A percentile compares a stretch with the other conserved stretches of the same genome.
Evolutionary conservation across 2,329 filamentous ascomycete species (phyloP).

Genomic region (Neonectria coccinea): DNA sequence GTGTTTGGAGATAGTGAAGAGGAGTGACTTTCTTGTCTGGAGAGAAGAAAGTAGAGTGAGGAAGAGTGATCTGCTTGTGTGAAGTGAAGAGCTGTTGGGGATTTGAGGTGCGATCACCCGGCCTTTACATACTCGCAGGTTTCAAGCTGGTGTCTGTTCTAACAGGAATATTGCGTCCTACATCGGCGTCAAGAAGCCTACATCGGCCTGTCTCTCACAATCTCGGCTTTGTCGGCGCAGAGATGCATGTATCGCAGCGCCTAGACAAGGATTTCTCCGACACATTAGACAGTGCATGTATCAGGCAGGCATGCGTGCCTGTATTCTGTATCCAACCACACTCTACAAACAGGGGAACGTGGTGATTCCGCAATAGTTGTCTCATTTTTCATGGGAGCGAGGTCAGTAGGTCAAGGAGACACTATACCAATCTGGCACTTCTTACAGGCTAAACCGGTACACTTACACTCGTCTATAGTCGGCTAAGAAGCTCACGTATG

Average conservation of each 20-base stretch:
- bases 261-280: not conserved
- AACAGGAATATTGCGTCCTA: not conserved
- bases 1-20: not conserved
- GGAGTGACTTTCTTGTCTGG: not conserved
- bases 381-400: not conserved
- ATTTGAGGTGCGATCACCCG: slow-evolving; percentile 5
- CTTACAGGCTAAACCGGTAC: not conserved
- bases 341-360: not conserved
- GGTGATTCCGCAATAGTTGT: not conserved
- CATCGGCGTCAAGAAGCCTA: not conserved
- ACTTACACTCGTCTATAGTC: not conserved
- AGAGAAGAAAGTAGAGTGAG: slow-evolving; percentile 1
- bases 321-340: not conserved
- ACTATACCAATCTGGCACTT: not conserved
- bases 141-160: not conserved
- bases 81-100: not conserved
- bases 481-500: not conserved
- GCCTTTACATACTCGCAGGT: slow-evolving; percentile 11
- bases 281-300: not conserved
- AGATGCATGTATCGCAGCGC: not conserved
- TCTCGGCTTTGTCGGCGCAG: not conserved
- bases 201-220: not conserved
- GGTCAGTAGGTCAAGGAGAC: not conserved
- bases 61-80: slow-evolving; percentile 1
- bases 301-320: not conserved